Conservation (phyloP, 441 rosid species). For the Adansonia grandidieri region DNA sequence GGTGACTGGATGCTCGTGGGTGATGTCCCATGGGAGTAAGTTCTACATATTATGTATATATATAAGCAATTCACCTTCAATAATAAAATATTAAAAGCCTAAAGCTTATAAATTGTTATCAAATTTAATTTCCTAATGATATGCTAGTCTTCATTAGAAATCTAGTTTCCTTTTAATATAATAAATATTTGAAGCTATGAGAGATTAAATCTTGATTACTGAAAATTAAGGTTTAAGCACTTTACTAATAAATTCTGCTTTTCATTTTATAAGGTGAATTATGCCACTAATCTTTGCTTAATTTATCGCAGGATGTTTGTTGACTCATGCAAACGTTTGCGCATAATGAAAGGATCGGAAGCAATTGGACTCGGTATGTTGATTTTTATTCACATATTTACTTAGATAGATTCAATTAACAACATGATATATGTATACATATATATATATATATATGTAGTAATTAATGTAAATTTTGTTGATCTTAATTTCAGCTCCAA, state of each 20-base stretch:
- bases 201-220: no score
- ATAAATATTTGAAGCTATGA: no score
- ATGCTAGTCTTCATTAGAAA: no score
- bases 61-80: neutral
- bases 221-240: no score
- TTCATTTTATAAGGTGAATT: neutral
- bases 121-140: no score
- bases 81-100: neutral
- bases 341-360: conserved; percentile 80
- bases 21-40: conserved; percentile 98
- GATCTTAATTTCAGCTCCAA: conserved; percentile 67
- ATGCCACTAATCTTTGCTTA: neutral
- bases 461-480: neutral
- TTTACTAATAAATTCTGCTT: no score
- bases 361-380: conserved; percentile 83
- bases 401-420: neutral
- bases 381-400: neutral
- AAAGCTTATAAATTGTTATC: neutral
- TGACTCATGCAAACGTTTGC: conserved; percentile 72
- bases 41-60: conserved; percentile 1
- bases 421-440: neutral
- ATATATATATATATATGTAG: neutral
- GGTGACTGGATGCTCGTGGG: conserved; percentile 99
- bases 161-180: no score
- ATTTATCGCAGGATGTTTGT: conserved; percentile 59